phyloP scores from a whole-genome alignment of 495 filamentous ascomycete species.

The Penicillium ochrochloron region DNA sequence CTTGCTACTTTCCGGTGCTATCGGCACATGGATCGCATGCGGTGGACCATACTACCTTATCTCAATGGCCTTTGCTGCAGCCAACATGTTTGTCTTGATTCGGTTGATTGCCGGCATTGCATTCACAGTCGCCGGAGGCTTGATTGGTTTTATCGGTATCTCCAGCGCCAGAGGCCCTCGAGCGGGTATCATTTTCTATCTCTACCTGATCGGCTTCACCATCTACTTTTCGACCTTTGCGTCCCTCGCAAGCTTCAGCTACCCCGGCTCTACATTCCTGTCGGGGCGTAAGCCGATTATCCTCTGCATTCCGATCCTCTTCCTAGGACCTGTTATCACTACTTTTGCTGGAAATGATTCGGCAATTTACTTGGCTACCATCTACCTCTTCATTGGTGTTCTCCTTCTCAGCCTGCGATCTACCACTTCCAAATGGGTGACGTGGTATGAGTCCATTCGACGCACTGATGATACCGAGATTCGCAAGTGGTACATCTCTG shows the following conservation, averaged over 20 bases:
- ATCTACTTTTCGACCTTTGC: conserved; percentile 56
- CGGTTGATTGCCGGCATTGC: conserved; percentile 62
- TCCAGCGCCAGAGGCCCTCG: conserved; percentile 41
- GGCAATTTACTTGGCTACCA: conserved; percentile 51
- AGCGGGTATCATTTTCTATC: conserved; percentile 53
- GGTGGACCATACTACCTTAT: conserved; percentile 65
- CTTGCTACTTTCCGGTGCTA: conserved; percentile 58
- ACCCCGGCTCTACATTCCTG: conserved; percentile 57
- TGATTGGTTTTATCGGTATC: conserved; percentile 56
- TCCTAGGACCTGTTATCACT: conserved; percentile 53
- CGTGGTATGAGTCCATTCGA: conserved; percentile 53
- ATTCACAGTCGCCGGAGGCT: conserved; percentile 52
- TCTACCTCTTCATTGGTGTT: conserved; percentile 50
- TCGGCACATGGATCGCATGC: conserved; percentile 63
- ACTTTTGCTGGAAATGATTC: conserved; percentile 52
- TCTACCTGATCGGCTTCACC: conserved; percentile 53
- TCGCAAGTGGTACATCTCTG: conserved; percentile 51
- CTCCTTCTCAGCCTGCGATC: conserved; percentile 51
- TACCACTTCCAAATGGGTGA: conserved; percentile 55
- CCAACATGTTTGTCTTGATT: conserved; percentile 64
- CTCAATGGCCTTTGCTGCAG: conserved; percentile 62
- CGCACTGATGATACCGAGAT: conserved; percentile 54
- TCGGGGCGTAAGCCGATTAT: conserved; percentile 54
- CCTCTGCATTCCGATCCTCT: conserved; percentile 50
- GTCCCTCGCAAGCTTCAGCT: conserved; percentile 60